Base-by-base conservation (phyloP, 495 filamentous ascomycete genomes). In the Parathielavia appendiculata region DNA sequence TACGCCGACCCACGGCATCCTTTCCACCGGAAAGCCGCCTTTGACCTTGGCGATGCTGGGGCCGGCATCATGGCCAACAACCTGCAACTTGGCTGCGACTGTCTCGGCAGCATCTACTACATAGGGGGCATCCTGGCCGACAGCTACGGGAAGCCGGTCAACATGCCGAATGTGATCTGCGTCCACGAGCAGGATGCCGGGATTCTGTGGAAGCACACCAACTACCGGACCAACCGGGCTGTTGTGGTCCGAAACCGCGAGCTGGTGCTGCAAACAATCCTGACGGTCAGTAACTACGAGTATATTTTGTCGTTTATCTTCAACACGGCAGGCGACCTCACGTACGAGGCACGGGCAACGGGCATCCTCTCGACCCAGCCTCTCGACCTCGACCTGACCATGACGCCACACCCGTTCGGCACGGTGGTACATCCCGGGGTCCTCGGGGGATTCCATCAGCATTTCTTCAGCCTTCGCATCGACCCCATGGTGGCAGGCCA, bases 361-460 rank as follows among this genome's bases (percentile, higher is more conserved):
- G 91, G 91, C 0, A 90, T 96, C 58, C 76, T 96, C 19, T 90
- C 85, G 45, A 93, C 91, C 0, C 81, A 90, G 40, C 89, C 91
- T 8, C 85, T 95, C 57, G 57, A 85, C 82, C 22, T 84, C 77
- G 78, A 82, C 13, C 85, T 90, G 23, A 85, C 85, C 11, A 84
- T 49, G 71, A 61, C 56, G 0, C 61, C 68, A 0, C 67, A 70
- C 30, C 64, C 26, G 7, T 95, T 86, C 79, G 91, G 91, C 44
- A 96, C 91, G 1, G 80, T 92, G 35, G 89, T 96, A 9, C 86
- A 90, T 58, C 91, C 91, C 0, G 91, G 91, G 0, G 90, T 91
- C 10, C 81, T 96, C 48, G 90, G 69, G 63, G 68, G 54, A 54
- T 83, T 54, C 82, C 91, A 96, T 62, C 91, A 96, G 64, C 91